A percentile compares a stretch with the other conserved stretches of the same genome.
Evolutionary conservation across 208 protist genomes (phyloP).

Genomic region (Leishmania guyanensis): DNA sequence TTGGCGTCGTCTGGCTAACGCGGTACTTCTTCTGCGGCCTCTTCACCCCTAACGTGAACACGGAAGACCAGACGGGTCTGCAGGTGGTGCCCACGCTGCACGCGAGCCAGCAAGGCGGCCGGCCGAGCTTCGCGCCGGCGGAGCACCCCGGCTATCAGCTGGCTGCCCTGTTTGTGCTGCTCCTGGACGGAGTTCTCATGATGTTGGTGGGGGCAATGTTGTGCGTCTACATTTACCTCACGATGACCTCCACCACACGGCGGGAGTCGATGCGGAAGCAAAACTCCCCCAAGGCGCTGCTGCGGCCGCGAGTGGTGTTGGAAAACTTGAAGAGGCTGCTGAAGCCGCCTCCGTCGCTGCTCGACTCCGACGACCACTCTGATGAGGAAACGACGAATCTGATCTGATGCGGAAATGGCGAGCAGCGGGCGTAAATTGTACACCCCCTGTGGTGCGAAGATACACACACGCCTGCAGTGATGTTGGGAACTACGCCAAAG

Average conservation of each 20-base stretch:
- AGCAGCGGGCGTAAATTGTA: not conserved
- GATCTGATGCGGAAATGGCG: not conserved
- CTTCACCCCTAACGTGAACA: constrained; percentile 6
- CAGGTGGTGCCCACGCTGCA: constrained; percentile 38
- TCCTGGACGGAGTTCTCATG: constrained; percentile 48
- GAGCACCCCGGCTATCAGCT: constrained; percentile 19
- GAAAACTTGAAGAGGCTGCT: constrained; percentile 33
- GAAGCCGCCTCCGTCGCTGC: constrained; percentile 37
- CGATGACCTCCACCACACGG: constrained; percentile 53
- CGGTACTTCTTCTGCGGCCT: constrained; percentile 36
- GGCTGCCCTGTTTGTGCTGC: constrained; percentile 39
- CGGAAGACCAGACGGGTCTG: not conserved
- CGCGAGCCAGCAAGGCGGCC: constrained; percentile 58
- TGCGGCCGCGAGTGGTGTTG: constrained; percentile 35
- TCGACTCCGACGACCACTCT: constrained; percentile 7
- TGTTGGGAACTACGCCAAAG: not conserved
- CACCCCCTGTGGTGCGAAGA: not conserved
- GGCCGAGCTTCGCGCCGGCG: constrained; percentile 31
- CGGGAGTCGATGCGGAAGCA: constrained; percentile 45
- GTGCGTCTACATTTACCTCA: constrained; percentile 60
- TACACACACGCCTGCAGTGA: not conserved
- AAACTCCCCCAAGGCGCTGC: constrained; percentile 28
- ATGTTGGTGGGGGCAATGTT: constrained; percentile 60
- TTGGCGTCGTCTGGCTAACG: constrained; percentile 45
- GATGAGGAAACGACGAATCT: constrained; percentile 18